Evolutionary conservation across 805 yeast species (phyloP).

Genomic region (Wickerhamomyces alni): DNA sequence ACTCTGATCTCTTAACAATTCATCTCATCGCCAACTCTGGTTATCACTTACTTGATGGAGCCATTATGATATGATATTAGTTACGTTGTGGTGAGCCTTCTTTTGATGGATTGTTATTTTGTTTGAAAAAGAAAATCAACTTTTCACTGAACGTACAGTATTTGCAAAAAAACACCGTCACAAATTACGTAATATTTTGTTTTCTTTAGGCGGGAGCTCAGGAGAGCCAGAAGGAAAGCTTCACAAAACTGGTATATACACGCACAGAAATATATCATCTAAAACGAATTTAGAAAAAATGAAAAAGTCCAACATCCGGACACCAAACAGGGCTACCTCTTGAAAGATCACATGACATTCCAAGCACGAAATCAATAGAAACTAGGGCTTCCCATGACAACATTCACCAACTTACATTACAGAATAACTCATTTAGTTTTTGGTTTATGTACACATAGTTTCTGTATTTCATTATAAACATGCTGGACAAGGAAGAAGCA

Average conservation of each 20-base stretch:
- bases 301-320: slow-evolving; percentile 4
- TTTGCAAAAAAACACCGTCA: neutral
- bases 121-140: neutral
- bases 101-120: neutral
- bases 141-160: neutral
- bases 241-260: slow-evolving; percentile 4
- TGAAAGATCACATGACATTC: slow-evolving; percentile 11
- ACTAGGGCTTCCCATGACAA: too few relatives aligned
- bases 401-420: too few relatives aligned
- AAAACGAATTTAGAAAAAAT: too few relatives aligned
- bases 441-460: slow-evolving; percentile 2
- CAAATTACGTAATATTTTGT: neutral
- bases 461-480: neutral
- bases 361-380: too few relatives aligned
- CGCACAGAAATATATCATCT: slow-evolving; percentile 4
- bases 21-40: too few relatives aligned
- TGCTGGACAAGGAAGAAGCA: neutral
- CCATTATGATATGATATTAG: slow-evolving; percentile 29
- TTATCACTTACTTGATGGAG: slow-evolving; percentile 39
- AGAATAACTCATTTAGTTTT: slow-evolving; percentile 1
- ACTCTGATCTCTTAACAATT: too few relatives aligned
- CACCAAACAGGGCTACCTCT: slow-evolving; percentile 9
- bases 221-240: neutral
- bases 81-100: neutral
- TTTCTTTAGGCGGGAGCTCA: neutral